Conservation (phyloP, 2,329 filamentous ascomycete genomes). For the Neodidymelliopsis sp. region DNA sequence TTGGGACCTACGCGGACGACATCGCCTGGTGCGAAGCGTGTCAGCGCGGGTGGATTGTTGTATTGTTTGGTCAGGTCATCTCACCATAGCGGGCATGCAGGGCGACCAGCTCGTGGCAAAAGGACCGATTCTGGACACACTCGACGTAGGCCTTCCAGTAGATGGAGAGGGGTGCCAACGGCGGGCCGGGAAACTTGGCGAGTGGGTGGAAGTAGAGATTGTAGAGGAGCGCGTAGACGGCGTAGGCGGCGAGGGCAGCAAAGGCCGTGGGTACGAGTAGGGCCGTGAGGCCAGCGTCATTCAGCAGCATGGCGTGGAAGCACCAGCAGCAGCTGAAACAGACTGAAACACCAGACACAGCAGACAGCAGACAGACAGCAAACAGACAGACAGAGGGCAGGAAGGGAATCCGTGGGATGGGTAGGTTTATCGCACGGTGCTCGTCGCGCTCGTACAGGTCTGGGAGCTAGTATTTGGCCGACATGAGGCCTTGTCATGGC, state of each 20-base stretch:
- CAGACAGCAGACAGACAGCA: too few species aligned
- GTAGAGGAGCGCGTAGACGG: constrained; percentile 34
- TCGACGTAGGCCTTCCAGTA: constrained; percentile 44
- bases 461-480: constrained; percentile 1
- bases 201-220: constrained; percentile 54
- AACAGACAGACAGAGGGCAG: too few species aligned
- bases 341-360: too few species aligned
- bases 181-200: constrained; percentile 53
- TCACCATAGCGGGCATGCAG: constrained; percentile 40
- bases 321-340: neutral
- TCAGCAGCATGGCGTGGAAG: too few species aligned
- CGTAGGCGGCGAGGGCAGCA: constrained; percentile 24
- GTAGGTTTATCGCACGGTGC: too few species aligned
- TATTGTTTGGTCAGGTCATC: neutral
- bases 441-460: too few species aligned
- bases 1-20: constrained; percentile 41
- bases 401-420: too few species aligned
- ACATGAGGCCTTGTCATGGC: constrained; percentile 1
- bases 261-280: constrained; percentile 20
- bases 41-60: constrained; percentile 16
- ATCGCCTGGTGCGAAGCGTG: constrained; percentile 23
- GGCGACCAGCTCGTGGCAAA: constrained; percentile 35
- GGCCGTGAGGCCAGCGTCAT: too few species aligned
- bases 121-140: constrained; percentile 36
- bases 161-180: constrained; percentile 26